A percentile compares a stretch with the other conserved stretches of the same genome.
phyloP scores from a whole-genome alignment of 108 stramenopile genomes.

The Mayamaea pseudoterrestris region DNA sequence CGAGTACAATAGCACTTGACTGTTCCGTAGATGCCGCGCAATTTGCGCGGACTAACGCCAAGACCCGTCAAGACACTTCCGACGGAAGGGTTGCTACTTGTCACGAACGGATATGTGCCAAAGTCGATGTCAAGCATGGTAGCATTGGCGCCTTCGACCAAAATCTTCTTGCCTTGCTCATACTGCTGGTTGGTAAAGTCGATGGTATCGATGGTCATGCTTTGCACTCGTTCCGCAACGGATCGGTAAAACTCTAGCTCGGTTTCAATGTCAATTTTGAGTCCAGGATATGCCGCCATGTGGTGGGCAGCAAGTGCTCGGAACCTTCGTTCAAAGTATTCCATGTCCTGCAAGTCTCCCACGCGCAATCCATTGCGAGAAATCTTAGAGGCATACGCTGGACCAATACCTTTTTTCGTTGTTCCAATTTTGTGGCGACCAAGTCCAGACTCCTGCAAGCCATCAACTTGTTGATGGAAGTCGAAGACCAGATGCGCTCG shows the following conservation, averaged over 20 bases:
- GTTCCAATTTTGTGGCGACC: slow-evolving; percentile 94
- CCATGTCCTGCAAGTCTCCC: slow-evolving; percentile 75
- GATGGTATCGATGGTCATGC: slow-evolving; percentile 91
- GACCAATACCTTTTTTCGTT: slow-evolving; percentile 97
- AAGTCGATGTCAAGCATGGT: slow-evolving; percentile 99
- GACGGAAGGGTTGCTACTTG: slow-evolving; percentile 90
- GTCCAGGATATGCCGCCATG: slow-evolving; percentile 50
- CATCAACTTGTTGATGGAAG: slow-evolving; percentile 96
- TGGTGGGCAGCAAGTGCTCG: slow-evolving; percentile 70
- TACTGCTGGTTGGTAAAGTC: slow-evolving; percentile 77
- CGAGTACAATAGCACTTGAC: slow-evolving; percentile 99
- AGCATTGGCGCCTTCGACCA: slow-evolving; percentile 99
- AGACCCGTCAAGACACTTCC: slow-evolving; percentile 96
- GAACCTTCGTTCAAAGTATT: slow-evolving; percentile 83
- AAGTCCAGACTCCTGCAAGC: slow-evolving; percentile 52
- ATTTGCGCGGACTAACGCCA: slow-evolving; percentile 90
- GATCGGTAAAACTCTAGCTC: slow-evolving; percentile 83
- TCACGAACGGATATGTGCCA: slow-evolving; percentile 98
- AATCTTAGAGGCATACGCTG: slow-evolving; percentile 95
- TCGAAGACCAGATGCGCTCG: slow-evolving; percentile 98
- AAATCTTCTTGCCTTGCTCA: slow-evolving; percentile 79
- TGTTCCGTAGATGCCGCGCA: slow-evolving; percentile 89
- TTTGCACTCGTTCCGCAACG: slow-evolving; percentile 44
- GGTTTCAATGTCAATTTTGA: slow-evolving; percentile 85
- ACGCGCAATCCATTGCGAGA: slow-evolving; percentile 97